Conservation (phyloP, 1,139 yeast species). For the Geotrichum siamense region DNA sequence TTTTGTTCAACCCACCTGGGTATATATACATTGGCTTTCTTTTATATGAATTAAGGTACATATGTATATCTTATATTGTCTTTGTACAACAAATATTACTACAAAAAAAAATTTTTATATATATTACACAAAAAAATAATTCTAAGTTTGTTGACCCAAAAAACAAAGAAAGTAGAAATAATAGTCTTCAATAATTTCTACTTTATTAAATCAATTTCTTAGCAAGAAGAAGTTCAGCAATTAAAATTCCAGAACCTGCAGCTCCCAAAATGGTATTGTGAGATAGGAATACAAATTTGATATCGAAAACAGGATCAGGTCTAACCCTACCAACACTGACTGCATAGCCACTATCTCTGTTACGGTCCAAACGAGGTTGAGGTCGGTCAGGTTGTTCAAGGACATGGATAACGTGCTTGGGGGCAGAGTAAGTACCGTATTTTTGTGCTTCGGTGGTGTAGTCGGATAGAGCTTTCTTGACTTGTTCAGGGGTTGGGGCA, state of each 20-base stretch:
- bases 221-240: constrained; percentile 82
- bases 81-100: no score
- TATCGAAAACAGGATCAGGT: constrained; percentile 86
- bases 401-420: constrained; percentile 84
- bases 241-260: constrained; percentile 97
- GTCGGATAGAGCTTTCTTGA: constrained; percentile 60
- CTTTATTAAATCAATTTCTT: constrained; percentile 70
- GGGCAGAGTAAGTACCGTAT: constrained; percentile 85
- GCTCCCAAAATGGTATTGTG: constrained; percentile 98
- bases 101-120: no score
- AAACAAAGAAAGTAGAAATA: no score
- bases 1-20: no score
- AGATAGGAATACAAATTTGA: constrained; percentile 91
- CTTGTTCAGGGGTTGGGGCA: constrained; percentile 75
- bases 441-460: constrained; percentile 79
- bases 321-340: constrained; percentile 94
- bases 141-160: no score
- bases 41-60: no score
- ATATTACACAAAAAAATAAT: no score
- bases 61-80: no score
- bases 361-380: constrained; percentile 96
- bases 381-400: constrained; percentile 91
- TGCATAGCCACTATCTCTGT: constrained; percentile 89
- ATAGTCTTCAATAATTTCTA: no score
- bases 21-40: no score